Percentiles rank a stretch among this genome's conserved stretches.
These are phyloP conservation scores for Paraleonurus japonicus DNA, from an alignment of 257 asterid species.

Conservation along the genomic window DNA sequence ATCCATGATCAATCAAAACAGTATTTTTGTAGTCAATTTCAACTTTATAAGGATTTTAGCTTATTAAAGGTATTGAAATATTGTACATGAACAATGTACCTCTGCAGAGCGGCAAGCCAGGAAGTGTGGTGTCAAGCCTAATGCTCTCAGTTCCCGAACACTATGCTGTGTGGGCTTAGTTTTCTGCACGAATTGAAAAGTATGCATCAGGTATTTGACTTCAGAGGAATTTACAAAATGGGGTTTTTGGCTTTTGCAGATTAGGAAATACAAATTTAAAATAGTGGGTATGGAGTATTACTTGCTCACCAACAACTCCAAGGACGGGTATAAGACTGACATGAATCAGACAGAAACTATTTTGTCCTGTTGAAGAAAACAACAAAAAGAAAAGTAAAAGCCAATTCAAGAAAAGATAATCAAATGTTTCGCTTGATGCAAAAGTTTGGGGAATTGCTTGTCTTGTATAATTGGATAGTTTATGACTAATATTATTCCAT, in stretches of 20 bases:
- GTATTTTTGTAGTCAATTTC: background rate
- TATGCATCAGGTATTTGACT: constrained; percentile 17
- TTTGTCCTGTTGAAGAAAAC: constrained; percentile 53
- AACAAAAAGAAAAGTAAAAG: constrained; percentile 9
- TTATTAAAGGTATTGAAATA: background rate
- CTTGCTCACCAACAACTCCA: constrained; percentile 98
- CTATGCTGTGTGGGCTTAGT: constrained; percentile 98
- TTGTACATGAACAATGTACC: constrained; percentile 40
- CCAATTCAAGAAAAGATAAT: constrained; percentile 11
- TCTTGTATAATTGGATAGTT: background rate
- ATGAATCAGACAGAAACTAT: constrained; percentile 91
- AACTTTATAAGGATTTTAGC: background rate
- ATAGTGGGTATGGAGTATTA: constrained; percentile 38
- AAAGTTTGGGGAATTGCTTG: background rate
- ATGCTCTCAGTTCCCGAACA: constrained; percentile 88
- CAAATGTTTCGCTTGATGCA: background rate
- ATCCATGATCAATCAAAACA: background rate
- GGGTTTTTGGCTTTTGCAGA: background rate
- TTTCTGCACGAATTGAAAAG: constrained; percentile 43
- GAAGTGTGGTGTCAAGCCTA: constrained; percentile 91
- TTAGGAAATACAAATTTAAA: background rate
- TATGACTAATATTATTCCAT: background rate
- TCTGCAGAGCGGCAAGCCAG: constrained; percentile 91
- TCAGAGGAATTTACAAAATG: background rate
- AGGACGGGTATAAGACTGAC: constrained; percentile 96